Evolutionary conservation across 768 basidiomycete genomes (phyloP), one percentile per base, ranked within the genome.

Genomic region (Psilocybe subaeruginosa): DNA sequence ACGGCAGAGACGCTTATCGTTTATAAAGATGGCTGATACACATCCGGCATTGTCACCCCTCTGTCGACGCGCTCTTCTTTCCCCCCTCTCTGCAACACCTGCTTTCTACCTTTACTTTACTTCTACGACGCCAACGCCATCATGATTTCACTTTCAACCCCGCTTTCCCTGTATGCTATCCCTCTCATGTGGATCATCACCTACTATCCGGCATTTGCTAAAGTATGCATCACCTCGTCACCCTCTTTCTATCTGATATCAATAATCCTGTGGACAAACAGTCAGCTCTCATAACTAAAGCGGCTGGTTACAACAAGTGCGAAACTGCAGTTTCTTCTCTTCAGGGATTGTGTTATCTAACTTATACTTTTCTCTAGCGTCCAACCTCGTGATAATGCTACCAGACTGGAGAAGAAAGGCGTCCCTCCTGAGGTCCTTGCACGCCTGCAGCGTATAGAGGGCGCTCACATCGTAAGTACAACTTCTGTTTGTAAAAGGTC

Each of bases 161-260:
- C 74, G 33, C 68, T 75, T 27, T 75, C 74, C 3, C 58, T 79
- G n/a, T 79, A 77, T 61, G 75, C 77, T 11, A 75, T 79, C 39
- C 77, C 77, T 17, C 64, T 71, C 1, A 73, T 74, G 63, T 76
- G 70, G 66, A 65, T 74, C 17, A 65, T 72, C 16, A 72, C 68
- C 11, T 72, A 74, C 56, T 76, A 74, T 39, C 78, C 78, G 0
- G 59, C 58, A 23, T 35, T 64, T 4, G 51, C 56, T 54, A 77
- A 70, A 68, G 76, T 76, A 41, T 27, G 66, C 56, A n/a, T 47
- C 12, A 47, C 16, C n/a, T 43, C 37, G 8, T 39, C 12, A 17
- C 11, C 49, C 29, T 4, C 6, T 12, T 49, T 14, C 6, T 11
- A 19, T 16, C 7, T 2, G 3, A 27, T 16, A 27, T 33, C 0